A percentile compares a stretch with the other conserved stretches of the same genome.
Conservation (phyloP, 345 rosid genomes). For the Syzygium oleosum region DNA sequence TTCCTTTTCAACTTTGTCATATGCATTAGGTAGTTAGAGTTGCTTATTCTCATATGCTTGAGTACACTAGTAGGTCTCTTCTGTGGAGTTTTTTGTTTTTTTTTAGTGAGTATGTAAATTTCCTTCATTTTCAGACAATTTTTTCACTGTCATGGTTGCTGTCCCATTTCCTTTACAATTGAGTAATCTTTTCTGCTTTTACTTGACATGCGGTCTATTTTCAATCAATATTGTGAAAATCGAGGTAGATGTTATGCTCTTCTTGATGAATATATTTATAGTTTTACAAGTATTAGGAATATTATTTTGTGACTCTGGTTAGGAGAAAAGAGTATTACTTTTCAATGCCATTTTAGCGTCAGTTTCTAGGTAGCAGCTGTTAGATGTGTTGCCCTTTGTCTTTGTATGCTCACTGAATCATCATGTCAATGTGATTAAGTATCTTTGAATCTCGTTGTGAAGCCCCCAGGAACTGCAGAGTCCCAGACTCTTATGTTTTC, state of each 20-base stretch:
- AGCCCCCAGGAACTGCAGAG: conserved; percentile 99
- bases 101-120: background rate
- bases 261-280: background rate
- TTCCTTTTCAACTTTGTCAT: background rate
- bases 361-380: background rate
- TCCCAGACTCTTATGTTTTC: conserved; percentile 78
- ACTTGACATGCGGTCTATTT: background rate
- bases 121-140: background rate
- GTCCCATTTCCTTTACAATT: background rate
- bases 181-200: background rate
- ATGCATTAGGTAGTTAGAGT: background rate
- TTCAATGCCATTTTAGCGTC: background rate
- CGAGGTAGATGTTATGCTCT: background rate
- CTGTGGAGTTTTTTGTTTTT: background rate
- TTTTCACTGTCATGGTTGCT: background rate
- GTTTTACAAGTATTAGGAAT: background rate
- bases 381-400: background rate
- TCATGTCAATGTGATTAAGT: background rate
- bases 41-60: background rate
- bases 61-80: background rate
- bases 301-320: background rate
- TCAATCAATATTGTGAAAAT: background rate
- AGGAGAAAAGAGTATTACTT: background rate
- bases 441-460: conserved; percentile 11
- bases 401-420: background rate